Percentiles rank a stretch among this genome's conserved stretches.
These are phyloP conservation scores for Debaryomyces nepalensis DNA, from an alignment of 1,139 yeast species.

Conservation along the genomic window DNA sequence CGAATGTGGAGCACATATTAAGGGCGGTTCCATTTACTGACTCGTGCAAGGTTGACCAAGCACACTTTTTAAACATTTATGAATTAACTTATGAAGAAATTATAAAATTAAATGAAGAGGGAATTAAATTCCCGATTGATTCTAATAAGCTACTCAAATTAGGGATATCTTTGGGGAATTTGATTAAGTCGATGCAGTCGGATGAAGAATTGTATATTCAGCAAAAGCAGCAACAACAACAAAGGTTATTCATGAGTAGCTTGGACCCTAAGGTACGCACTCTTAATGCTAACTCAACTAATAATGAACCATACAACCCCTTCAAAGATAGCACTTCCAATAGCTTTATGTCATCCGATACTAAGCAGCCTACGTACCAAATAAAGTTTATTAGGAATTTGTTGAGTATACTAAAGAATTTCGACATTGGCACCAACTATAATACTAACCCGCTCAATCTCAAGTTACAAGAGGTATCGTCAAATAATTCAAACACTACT, in stretches of 20 bases:
- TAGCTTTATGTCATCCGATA: slow-evolving; percentile 5
- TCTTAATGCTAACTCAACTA: neutral
- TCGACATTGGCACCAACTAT: slow-evolving; percentile 39
- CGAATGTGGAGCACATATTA: slow-evolving; percentile 34
- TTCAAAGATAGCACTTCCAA: slow-evolving; percentile 18
- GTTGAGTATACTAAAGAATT: slow-evolving; percentile 41
- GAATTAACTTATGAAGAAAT: slow-evolving; percentile 35
- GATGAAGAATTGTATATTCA: slow-evolving; percentile 40
- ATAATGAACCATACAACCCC: slow-evolving; percentile 16
- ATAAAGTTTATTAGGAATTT: slow-evolving; percentile 43
- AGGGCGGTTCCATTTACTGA: slow-evolving; percentile 41
- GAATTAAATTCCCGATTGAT: slow-evolving; percentile 40
- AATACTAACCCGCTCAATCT: slow-evolving; percentile 5
- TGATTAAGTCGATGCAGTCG: slow-evolving; percentile 40
- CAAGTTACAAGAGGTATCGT: slow-evolving; percentile 11
- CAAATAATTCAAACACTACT: slow-evolving; percentile 18
- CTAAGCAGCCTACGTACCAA: slow-evolving; percentile 35
- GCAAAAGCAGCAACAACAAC: slow-evolving; percentile 29
- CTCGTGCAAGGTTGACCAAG: slow-evolving; percentile 17
- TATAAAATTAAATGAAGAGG: slow-evolving; percentile 25
- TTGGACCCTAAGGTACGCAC: slow-evolving; percentile 9
- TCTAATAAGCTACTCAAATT: slow-evolving; percentile 45
- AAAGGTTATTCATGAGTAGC: slow-evolving; percentile 19
- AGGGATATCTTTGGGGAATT: slow-evolving; percentile 50
- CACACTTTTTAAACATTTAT: slow-evolving; percentile 38